phyloP scores from a whole-genome alignment of 2,329 filamentous ascomycete genomes.

The Colletotrichum eremochloae region DNA sequence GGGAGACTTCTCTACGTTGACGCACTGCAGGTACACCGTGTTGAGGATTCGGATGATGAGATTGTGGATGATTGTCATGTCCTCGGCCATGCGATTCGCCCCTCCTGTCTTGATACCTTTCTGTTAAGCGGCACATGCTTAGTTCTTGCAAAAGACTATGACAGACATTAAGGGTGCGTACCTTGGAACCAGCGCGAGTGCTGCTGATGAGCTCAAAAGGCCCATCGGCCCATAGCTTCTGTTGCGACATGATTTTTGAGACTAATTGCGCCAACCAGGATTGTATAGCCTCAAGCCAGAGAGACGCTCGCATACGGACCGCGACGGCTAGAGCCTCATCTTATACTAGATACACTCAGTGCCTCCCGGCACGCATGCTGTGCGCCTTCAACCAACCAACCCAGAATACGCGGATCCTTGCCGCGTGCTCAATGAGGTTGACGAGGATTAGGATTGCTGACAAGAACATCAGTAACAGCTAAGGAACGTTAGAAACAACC shows the following conservation, averaged over 20 bases:
- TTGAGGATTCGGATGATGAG: slow-evolving; percentile 48
- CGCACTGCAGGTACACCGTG: slow-evolving; percentile 46
- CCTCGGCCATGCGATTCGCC: slow-evolving; percentile 44
- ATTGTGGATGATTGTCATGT: slow-evolving; percentile 53
- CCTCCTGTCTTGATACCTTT: slow-evolving; percentile 44
- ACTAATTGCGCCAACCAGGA: background rate
- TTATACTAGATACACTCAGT: background rate
- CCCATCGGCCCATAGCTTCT: slow-evolving; percentile 51
- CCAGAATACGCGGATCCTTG: background rate
- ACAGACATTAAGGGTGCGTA: slow-evolving; percentile 10
- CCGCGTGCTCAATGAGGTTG: background rate
- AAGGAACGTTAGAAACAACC: background rate
- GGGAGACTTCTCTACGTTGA: slow-evolving; percentile 45
- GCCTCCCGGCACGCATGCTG: background rate
- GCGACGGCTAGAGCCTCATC: background rate
- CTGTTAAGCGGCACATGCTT: slow-evolving; percentile 1
- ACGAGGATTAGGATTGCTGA: slow-evolving; percentile 30
- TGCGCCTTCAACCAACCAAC: background rate
- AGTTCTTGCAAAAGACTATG: background rate
- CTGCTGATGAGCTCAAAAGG: slow-evolving; percentile 50
- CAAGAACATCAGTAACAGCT: slow-evolving; percentile 14
- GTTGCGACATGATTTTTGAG: slow-evolving; percentile 11
- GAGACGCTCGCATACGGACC: background rate
- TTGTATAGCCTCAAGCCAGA: background rate
- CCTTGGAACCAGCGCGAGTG: slow-evolving; percentile 45